A percentile compares a stretch with the other conserved stretches of the same genome.
phyloP scores from a whole-genome alignment of 768 basidiomycete species.

The Tylopilus felleus region DNA sequence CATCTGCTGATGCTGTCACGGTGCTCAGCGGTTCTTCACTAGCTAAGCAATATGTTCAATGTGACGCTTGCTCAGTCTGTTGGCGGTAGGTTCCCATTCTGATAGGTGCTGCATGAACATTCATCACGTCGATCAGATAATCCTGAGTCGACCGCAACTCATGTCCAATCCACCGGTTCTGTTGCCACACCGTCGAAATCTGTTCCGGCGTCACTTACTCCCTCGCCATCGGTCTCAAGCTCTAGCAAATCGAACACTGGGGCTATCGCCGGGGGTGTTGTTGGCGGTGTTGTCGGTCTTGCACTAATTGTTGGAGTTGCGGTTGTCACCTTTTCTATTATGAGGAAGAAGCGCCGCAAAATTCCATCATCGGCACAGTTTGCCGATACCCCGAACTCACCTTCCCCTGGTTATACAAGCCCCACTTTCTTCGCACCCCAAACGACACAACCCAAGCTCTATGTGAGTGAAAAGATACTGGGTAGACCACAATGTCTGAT shows the following conservation, averaged over 20 bases:
- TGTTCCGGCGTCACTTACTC: too few relatives aligned
- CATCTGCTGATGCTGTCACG: not conserved
- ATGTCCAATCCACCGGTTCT: conserved; percentile 24
- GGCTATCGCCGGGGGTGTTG: not conserved
- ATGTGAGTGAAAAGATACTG: conserved; percentile 21
- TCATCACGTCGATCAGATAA: not conserved
- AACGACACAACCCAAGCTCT: conserved; percentile 27
- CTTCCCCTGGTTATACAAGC: conserved; percentile 6
- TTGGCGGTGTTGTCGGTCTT: conserved; percentile 14
- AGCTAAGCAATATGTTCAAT: not conserved
- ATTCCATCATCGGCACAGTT: conserved; percentile 16
- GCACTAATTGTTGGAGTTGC: conserved; percentile 37
- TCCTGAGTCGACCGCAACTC: not conserved
- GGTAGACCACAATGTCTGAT: conserved; percentile 1
- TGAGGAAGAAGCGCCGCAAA: conserved; percentile 23
- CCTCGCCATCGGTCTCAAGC: too few relatives aligned
- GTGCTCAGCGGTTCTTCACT: not conserved
- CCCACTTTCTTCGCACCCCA: conserved; percentile 12
- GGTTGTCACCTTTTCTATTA: conserved; percentile 37
- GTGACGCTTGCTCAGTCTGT: not conserved
- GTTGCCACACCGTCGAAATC: too few relatives aligned
- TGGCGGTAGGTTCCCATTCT: not conserved
- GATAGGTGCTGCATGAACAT: not conserved
- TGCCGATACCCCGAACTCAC: not conserved
- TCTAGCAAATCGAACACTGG: too few relatives aligned